These are phyloP conservation scores for Botrytis sinoallii DNA, from an alignment of 2,329 filamentous ascomycete species.

Conservation along the genomic window DNA sequence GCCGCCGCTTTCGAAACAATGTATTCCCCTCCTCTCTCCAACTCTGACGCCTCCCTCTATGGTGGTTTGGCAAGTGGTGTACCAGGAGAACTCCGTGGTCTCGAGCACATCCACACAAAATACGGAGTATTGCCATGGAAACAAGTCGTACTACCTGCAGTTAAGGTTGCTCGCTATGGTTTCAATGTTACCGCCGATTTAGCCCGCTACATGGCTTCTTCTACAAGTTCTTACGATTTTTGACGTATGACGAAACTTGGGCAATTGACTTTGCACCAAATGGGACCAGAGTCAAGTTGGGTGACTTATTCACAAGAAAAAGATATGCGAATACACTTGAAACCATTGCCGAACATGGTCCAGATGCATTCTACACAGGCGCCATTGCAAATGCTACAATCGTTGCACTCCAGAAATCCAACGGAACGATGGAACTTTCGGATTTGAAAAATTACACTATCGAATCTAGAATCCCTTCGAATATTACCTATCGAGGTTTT, in stretches of 20 bases:
- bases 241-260: constrained; percentile 74
- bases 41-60: constrained; percentile 50
- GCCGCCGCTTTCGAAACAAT: constrained; percentile 59
- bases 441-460: constrained; percentile 74
- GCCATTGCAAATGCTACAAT: constrained; percentile 73
- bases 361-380: constrained; percentile 72
- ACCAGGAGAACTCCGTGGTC: constrained; percentile 47
- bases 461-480: constrained; percentile 59
- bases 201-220: constrained; percentile 55
- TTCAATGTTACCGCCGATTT: constrained; percentile 60
- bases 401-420: constrained; percentile 59
- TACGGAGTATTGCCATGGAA: constrained; percentile 54
- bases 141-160: constrained; percentile 55
- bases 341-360: constrained; percentile 68
- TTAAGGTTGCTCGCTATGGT: constrained; percentile 57
- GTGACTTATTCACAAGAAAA: constrained; percentile 75
- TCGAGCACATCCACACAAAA: constrained; percentile 42
- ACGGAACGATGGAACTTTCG: constrained; percentile 81
- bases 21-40: constrained; percentile 52
- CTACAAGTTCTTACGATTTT: constrained; percentile 55
- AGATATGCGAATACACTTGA: constrained; percentile 79
- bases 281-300: constrained; percentile 66
- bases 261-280: constrained; percentile 86
- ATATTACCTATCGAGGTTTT: constrained; percentile 66
- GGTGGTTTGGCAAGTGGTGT: constrained; percentile 57